These are phyloP conservation scores for Blastobotrys persicus DNA, from an alignment of 1,139 yeast genomes.

Conservation along the genomic window DNA sequence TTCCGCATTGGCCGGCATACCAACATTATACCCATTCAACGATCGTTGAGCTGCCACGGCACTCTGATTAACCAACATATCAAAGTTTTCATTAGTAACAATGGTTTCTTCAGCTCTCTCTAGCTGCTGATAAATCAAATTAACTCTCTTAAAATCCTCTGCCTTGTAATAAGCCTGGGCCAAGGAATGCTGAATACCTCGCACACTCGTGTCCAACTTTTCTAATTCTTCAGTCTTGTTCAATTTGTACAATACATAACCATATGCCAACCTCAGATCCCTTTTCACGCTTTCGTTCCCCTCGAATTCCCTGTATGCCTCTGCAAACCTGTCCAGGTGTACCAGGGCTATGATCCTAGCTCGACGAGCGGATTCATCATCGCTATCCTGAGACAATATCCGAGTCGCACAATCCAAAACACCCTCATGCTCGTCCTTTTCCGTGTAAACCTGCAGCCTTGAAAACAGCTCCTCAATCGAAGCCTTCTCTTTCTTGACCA, in stretches of 20 bases:
- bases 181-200: constrained; percentile 68
- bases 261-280: constrained; percentile 46
- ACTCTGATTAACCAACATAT: constrained; percentile 65
- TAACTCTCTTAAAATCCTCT: constrained; percentile 59
- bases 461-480: constrained; percentile 39
- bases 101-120: constrained; percentile 13
- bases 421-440: constrained; percentile 47
- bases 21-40: constrained; percentile 14
- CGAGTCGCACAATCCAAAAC: constrained; percentile 47
- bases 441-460: constrained; percentile 47
- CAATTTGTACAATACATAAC: constrained; percentile 70
- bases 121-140: constrained; percentile 50
- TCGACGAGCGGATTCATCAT: constrained; percentile 54
- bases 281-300: constrained; percentile 16
- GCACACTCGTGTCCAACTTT: constrained; percentile 31
- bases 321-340: constrained; percentile 64
- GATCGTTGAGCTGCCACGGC: constrained; percentile 61
- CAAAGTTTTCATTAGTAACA: constrained; percentile 44
- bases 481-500: constrained; percentile 19
- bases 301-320: constrained; percentile 48
- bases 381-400: constrained; percentile 43
- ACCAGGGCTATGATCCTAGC: constrained; percentile 68
- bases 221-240: constrained; percentile 48
- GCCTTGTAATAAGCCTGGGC: constrained; percentile 76
- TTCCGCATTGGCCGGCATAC: not conserved